Percentiles rank a stretch among this genome's conserved stretches.
phyloP scores from a whole-genome alignment of 805 yeast genomes.

The Dipodascus geniculatus region DNA sequence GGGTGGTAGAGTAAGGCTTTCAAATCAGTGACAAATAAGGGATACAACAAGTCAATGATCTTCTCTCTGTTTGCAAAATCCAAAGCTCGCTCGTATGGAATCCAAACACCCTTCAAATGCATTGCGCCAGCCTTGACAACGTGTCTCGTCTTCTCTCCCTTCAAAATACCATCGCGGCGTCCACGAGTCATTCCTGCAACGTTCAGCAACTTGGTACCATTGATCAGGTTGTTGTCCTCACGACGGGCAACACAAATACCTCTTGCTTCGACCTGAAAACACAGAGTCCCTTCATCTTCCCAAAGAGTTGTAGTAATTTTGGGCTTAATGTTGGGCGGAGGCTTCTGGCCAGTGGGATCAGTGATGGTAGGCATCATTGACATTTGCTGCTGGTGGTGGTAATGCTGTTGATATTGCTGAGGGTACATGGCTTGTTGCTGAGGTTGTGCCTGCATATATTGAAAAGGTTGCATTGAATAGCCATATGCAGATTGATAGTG shows the following conservation, averaged over 20 bases:
- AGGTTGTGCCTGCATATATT: slow-evolving; percentile 5
- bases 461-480: slow-evolving; percentile 2
- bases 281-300: slow-evolving; percentile 79
- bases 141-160: slow-evolving; percentile 63
- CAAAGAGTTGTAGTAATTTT: slow-evolving; percentile 76
- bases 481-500: slow-evolving; percentile 1
- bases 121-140: slow-evolving; percentile 80
- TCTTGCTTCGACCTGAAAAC: slow-evolving; percentile 77
- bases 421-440: slow-evolving; percentile 9
- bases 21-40: slow-evolving; percentile 64
- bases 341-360: slow-evolving; percentile 29
- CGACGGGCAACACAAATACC: slow-evolving; percentile 73
- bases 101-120: slow-evolving; percentile 87
- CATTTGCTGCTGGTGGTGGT: slow-evolving; percentile 8
- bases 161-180: slow-evolving; percentile 71
- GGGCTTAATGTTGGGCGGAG: slow-evolving; percentile 34
- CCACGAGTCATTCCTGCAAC: slow-evolving; percentile 86
- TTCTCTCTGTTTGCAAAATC: slow-evolving; percentile 76
- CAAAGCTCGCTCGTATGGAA: slow-evolving; percentile 72
- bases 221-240: slow-evolving; percentile 76
- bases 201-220: slow-evolving; percentile 72
- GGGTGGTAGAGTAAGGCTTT: slow-evolving; percentile 32
- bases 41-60: slow-evolving; percentile 53
- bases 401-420: slow-evolving; percentile 8
- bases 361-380: slow-evolving; percentile 20